Conservation (phyloP, 345 rosid genomes). For the Eucalyptus decipiens region DNA sequence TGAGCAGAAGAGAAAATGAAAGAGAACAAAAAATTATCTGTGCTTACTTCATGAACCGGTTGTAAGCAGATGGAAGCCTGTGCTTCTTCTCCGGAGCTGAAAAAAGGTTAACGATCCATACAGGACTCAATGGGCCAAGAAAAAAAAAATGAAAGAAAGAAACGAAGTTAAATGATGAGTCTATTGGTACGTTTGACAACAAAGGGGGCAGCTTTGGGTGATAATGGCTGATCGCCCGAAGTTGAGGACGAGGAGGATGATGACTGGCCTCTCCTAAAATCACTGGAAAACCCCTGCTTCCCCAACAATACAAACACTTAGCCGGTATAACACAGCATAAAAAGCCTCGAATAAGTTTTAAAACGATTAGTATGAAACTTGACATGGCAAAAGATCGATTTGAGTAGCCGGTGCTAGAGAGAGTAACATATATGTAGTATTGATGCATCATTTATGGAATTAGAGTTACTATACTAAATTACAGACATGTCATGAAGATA, state of each 20-base stretch:
- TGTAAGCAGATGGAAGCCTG: conserved; percentile 98
- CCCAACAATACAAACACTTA: conserved; percentile 2
- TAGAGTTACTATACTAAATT: neutral
- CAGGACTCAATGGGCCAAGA: neutral
- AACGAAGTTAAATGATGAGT: neutral
- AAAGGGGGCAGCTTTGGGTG: conserved; percentile 65
- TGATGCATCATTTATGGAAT: neutral
- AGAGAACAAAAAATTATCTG: neutral
- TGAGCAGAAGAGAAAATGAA: neutral
- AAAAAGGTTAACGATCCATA: neutral
- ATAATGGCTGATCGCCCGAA: conserved; percentile 60
- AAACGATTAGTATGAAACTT: neutral
- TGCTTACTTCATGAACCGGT: conserved; percentile 91
- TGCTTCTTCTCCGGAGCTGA: conserved; percentile 99
- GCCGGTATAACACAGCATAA: neutral
- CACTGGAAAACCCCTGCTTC: conserved; percentile 52
- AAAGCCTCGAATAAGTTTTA: neutral
- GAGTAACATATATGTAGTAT: neutral
- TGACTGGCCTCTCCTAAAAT: conserved; percentile 52
- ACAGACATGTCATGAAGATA: neutral
- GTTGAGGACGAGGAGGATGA: conserved; percentile 70
- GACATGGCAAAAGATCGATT: neutral
- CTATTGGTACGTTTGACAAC: conserved; percentile 69
- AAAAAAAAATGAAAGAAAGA: neutral
- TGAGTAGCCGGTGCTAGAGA: neutral